Base-by-base conservation (phyloP, 257 asterid species). In the Lithospermum erythrorhizon region DNA sequence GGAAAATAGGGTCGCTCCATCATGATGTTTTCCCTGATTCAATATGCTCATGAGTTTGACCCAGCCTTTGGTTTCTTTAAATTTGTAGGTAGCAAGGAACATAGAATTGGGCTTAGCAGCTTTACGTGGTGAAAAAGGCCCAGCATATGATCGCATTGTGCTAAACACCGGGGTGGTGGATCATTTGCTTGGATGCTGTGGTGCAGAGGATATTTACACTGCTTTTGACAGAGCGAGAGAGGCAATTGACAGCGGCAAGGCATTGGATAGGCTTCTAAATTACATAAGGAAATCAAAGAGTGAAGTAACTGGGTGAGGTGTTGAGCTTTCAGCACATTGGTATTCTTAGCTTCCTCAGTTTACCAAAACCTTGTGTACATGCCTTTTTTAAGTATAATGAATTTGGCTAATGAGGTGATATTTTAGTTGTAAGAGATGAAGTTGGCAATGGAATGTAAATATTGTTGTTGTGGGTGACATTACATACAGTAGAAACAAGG, bases 91-190 rank as follows among this genome's bases (percentile, higher is more conserved):
- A 5, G 59, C 85, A 11, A 81, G 76, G 77, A 88, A 88, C 66
- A 81, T 91, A 73, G 96, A 88, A 69, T 70, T 87, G 79, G 98
- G 98, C 17, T 74, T 91, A 77, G 83, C 90, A 56, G 98, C 96
- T 59, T 77, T 91, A 53, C 76, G 80, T 0, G 95, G 98, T 25
- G 93, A 91, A 68, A 86, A 77, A 74, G 96, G 96, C 63, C 86
- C 98, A 2, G 86, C 95, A 0, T 91, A 88, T 19, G 98, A 91
- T 67, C 83, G 98, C 57, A 81, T 91, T 15, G 75, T 91, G 15
- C 73, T 91, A 58, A 91, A 91, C 66, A 94, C 98, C 17, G 98
- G 93, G 57, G 81, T 91, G 87, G 79, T 86, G 5, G 98, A 91
- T 80, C 96, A 88, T 75, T 78, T 91, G 76, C 85, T 91, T 18